Base-by-base conservation (phyloP, 2,329 filamentous ascomycete genomes). In the Raffaelea arxii region DNA sequence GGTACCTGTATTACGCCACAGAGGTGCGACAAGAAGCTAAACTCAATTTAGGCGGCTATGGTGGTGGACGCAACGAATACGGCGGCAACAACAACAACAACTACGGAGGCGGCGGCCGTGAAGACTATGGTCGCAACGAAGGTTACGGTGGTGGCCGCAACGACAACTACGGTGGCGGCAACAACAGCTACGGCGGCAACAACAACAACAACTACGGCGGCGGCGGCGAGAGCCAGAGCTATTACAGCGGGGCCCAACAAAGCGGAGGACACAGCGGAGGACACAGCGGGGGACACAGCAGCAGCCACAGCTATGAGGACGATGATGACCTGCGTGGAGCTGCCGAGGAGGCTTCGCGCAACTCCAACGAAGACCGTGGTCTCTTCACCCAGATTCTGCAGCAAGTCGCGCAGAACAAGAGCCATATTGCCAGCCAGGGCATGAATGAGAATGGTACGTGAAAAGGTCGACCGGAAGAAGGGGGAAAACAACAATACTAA, bases 371-470 rank as follows among this genome's bases (percentile, higher is more conserved):
- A 42, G 65, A 67, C 56, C 58, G 58, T 55, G 65, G 67, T 56
- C 59, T 78, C 48, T 79, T 78, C 57, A 66, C 68, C 48, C 62
- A 51, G 55, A 62, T 78, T 48, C 61, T 77, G 25, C 64, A 66
- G 45, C 57, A 65, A 37, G 62, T 79, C 41, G 62, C 64, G 18
- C 63, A 74, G 62, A 74, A 72, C 59, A 74, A 75, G 66, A 55
- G 61, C 48, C 60, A 65, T 47, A 58, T 77, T 22, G 64, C 65
- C n/a, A 56, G 68, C 30, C 67, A 74, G 47, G 63, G 67, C 24
- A 46, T 70, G 11, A 71, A 77, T 44, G 74, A 79, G 56, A 64
- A 74, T 19, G 69, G 74, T 72, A 48, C 35, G 65, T 55, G 10
- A 12, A 16, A 30, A 30, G 27, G 9, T 9, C 9, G 27, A 16